Evolutionary conservation across 495 filamentous ascomycete genomes (phyloP), one percentile per base, ranked within the genome.

Genomic region (Penicillium flavigenum): DNA sequence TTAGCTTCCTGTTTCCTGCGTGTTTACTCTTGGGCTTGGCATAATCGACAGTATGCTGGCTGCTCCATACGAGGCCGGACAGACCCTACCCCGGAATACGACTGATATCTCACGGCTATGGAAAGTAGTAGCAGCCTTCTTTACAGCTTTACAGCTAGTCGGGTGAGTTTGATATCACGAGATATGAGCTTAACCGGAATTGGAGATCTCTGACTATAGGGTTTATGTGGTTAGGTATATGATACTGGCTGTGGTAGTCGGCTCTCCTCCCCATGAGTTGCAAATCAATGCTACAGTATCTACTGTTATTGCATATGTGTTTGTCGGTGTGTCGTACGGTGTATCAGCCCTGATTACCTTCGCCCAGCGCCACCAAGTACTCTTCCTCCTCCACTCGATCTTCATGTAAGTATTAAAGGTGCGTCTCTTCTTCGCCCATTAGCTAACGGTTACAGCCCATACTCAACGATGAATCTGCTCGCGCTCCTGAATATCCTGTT

Each of bases 401-500:
- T 32, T 45, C 7, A 17, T 34, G 52, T 47, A 22, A 24, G 41
- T 46, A 10, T 9, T 0, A 9, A 14, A 16, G 20, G 16, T 7
- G 24, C 4, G 5, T 49, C 19, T 36, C 11, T 41, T 4, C 16
- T 29, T 17, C 5, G 2, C 16, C 16, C 22, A 5, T 1, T 1
- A 1, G 12, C 42, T 54, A 38, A 55, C 10, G 8, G 27, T 22
- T 12, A 4, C 31, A 75, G 74, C 22, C 72, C 74, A 17, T 67
- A 56, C 45, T 14, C 70, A 20, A 44, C 47, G 12, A 64, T 68
- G 31, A 74, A 69, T 43, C 38, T 71, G 11, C 47, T 76, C 44
- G 62, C 69, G 11, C 50, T 73, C 10, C 62, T 74, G 41, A 72
- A 75, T 50, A 56, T 71, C 16, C 24, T 73, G 2, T 62, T 76